Evolutionary conservation across 257 asterid genomes (phyloP).

Genomic region (Lavandula angustifolia): DNA sequence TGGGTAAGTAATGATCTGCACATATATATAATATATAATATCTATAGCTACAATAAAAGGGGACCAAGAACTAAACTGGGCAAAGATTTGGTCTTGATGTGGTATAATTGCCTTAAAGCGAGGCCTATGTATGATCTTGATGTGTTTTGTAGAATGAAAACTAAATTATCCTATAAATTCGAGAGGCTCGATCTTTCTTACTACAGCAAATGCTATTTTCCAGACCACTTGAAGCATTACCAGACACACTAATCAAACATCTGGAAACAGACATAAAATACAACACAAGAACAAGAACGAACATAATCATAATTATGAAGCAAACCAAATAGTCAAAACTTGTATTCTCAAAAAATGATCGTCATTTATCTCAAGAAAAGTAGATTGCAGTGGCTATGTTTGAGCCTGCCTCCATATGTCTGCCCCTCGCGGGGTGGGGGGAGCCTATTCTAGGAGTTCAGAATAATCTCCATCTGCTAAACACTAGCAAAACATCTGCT

Average conservation of each 20-base stretch:
- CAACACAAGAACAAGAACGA: background rate
- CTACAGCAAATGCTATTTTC: too few species aligned
- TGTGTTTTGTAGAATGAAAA: slow-evolving; percentile 19
- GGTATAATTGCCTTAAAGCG: slow-evolving; percentile 23
- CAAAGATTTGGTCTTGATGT: slow-evolving; percentile 16
- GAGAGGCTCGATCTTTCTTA: background rate
- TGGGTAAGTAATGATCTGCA: slow-evolving; percentile 30
- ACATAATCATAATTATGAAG: too few species aligned
- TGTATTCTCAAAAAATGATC: slow-evolving; percentile 20
- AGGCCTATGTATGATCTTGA: slow-evolving; percentile 26
- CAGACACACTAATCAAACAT: too few species aligned
- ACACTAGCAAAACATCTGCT: slow-evolving; percentile 39
- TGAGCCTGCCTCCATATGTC: slow-evolving; percentile 25
- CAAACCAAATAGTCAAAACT: slow-evolving; percentile 17
- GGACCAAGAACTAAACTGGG: background rate
- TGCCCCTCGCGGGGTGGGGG: too few species aligned
- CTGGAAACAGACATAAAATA: too few species aligned
- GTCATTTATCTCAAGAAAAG: background rate
- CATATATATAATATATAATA: slow-evolving; percentile 18
- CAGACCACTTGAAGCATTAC: too few species aligned
- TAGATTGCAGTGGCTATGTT: slow-evolving; percentile 23
- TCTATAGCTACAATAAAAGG: slow-evolving; percentile 31
- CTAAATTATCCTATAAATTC: background rate
- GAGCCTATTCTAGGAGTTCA: slow-evolving; percentile 27
- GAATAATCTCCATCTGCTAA: slow-evolving; percentile 35